These are phyloP conservation scores for Dothistroma septosporum DNA, from an alignment of 2,329 filamentous ascomycete genomes.

Conservation along the genomic window DNA sequence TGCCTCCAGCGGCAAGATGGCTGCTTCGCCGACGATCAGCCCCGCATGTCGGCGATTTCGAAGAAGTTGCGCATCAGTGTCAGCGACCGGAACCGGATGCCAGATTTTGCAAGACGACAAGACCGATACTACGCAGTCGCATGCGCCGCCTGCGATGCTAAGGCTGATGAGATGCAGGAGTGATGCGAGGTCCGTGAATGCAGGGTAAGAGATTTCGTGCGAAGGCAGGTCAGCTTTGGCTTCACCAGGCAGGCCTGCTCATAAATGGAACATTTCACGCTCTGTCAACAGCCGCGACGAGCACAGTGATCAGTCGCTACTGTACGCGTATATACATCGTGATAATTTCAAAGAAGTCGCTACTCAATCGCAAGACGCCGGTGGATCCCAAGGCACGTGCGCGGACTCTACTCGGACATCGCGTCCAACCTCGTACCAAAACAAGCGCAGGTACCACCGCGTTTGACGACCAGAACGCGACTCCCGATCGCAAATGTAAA, in stretches of 20 bases:
- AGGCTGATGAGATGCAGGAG: neutral
- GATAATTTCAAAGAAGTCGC: no score
- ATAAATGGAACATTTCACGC: neutral
- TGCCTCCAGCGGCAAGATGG: neutral
- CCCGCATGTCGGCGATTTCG: neutral
- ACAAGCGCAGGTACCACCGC: constrained; percentile 9
- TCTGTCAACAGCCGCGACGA: neutral
- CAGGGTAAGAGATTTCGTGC: neutral
- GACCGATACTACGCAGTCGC: no score
- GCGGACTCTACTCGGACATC: constrained; percentile 7
- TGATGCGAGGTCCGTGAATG: neutral
- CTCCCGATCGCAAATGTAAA: constrained; percentile 15
- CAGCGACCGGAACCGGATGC: neutral
- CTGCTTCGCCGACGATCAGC: neutral
- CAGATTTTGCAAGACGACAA: neutral
- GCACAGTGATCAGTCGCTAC: neutral
- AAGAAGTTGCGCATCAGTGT: neutral
- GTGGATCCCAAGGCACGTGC: neutral
- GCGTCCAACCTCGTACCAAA: constrained; percentile 5
- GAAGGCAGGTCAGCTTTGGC: neutral
- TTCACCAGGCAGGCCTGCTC: neutral
- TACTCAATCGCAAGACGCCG: neutral
- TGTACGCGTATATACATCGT: neutral
- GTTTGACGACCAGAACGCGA: constrained; percentile 3
- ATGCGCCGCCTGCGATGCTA: neutral